These are phyloP conservation scores for Ilyonectria sp. DNA, from an alignment of 2,329 filamentous ascomycete genomes.

Conservation along the genomic window DNA sequence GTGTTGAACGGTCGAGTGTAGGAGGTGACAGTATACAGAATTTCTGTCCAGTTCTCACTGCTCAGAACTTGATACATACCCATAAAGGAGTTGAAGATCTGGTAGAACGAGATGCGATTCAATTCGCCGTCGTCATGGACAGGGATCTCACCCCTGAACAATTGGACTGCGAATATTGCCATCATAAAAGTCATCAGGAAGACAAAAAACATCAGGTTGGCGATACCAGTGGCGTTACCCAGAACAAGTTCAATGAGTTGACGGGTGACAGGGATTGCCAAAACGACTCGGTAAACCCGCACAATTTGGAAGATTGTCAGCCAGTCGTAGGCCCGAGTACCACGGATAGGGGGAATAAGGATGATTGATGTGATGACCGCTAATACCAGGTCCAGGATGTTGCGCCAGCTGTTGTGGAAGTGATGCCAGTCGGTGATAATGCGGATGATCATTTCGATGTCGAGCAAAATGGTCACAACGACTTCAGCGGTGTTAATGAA, in stretches of 20 bases:
- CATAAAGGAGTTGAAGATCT: conserved; percentile 95
- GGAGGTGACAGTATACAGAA: conserved; percentile 86
- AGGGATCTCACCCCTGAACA: conserved; percentile 91
- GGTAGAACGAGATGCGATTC: conserved; percentile 83
- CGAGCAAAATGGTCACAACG: conserved; percentile 82
- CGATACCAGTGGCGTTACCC: conserved; percentile 91
- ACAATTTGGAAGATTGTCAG: conserved; percentile 94
- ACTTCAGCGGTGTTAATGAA: conserved; percentile 84
- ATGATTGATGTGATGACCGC: conserved; percentile 89
- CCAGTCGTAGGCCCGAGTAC: conserved; percentile 86
- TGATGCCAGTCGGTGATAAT: conserved; percentile 84
- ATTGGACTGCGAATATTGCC: conserved; percentile 92
- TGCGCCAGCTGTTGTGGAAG: conserved; percentile 82
- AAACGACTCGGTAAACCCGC: conserved; percentile 90
- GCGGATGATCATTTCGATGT: conserved; percentile 86
- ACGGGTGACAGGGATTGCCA: conserved; percentile 89
- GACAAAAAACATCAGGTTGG: conserved; percentile 96
- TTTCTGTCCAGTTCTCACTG: conserved; percentile 94
- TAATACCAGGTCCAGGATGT: conserved; percentile 85
- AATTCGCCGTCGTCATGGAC: conserved; percentile 72
- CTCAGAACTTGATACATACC: conserved; percentile 98
- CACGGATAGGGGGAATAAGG: conserved; percentile 84
- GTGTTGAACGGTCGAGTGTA: conserved; percentile 77
- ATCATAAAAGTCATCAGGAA: conserved; percentile 95
- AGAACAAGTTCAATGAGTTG: conserved; percentile 90